These are phyloP conservation scores for Tremellales sp. DNA, from an alignment of 1,284 basidiomycete genomes.

Conservation along the genomic window DNA sequence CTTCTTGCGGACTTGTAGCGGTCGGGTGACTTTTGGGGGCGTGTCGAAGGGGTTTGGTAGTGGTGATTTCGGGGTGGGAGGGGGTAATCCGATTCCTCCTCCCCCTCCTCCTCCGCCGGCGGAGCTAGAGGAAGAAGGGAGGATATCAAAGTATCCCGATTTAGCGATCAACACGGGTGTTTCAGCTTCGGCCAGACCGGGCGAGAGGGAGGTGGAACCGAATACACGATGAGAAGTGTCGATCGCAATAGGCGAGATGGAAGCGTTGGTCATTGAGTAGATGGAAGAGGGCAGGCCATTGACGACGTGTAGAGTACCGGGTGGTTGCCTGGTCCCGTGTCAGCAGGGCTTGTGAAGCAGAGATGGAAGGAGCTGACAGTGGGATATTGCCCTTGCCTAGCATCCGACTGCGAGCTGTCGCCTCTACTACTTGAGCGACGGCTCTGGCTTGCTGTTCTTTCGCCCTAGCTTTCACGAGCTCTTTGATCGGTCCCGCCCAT, in stretches of 20 bases:
- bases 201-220: constrained; percentile 58
- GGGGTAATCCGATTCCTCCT: not conserved
- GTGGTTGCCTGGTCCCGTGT: not conserved
- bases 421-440: constrained; percentile 57
- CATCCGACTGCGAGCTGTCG: constrained; percentile 19
- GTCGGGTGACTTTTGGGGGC: constrained; percentile 6
- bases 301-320: constrained; percentile 64
- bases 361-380: constrained; percentile 6
- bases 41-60: constrained; percentile 17
- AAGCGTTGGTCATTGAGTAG: constrained; percentile 56
- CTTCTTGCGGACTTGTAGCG: constrained; percentile 22
- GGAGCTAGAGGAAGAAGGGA: not conserved
- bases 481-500: constrained; percentile 89
- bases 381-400: constrained; percentile 5
- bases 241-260: constrained; percentile 47
- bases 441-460: constrained; percentile 70
- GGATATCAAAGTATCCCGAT: constrained; percentile 15
- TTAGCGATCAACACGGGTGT: constrained; percentile 26
- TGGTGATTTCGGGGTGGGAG: constrained; percentile 11
- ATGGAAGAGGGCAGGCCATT: constrained; percentile 61
- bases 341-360: not conserved
- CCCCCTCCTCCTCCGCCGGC: not conserved
- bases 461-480: constrained; percentile 59
- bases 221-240: too few species aligned
- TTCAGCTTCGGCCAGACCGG: constrained; percentile 10